Conservation (phyloP, 352 stramenopile species). For the Poterioochromonas sp. region DNA sequence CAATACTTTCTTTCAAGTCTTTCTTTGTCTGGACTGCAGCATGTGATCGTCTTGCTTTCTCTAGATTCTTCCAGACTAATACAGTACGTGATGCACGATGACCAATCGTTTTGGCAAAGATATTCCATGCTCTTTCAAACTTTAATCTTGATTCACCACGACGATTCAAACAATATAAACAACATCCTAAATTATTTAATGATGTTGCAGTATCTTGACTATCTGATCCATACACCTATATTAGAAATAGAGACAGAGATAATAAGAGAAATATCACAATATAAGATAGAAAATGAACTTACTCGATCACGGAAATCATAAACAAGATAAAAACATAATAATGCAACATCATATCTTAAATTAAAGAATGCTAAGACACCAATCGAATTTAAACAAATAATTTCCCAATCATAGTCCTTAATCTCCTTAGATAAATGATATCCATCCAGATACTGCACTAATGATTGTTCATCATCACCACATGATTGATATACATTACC, state of each 20-base stretch:
- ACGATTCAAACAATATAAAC: conserved; percentile 14
- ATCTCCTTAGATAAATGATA: not conserved
- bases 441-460: conserved; percentile 27
- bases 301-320: not conserved
- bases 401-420: conserved; percentile 21
- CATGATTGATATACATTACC: conserved; percentile 35
- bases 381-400: not conserved
- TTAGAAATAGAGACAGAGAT: not conserved
- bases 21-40: conserved; percentile 1
- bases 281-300: not conserved
- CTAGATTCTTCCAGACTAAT: conserved; percentile 24
- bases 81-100: conserved; percentile 3
- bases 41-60: conserved; percentile 23
- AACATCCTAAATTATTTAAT: conserved; percentile 15
- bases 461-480: conserved; percentile 30
- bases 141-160: not conserved
- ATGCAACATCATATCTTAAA: conserved; percentile 23
- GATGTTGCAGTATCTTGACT: conserved; percentile 29
- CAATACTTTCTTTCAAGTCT: not conserved
- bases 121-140: conserved; percentile 20
- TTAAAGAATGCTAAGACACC: conserved; percentile 26
- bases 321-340: conserved; percentile 20
- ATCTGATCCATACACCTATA: conserved; percentile 2
- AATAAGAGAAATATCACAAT: too few species aligned
- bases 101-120: not conserved